phyloP scores from a whole-genome alignment of 192 early-diverging fungal species.

The Mortierella hygrophila region DNA sequence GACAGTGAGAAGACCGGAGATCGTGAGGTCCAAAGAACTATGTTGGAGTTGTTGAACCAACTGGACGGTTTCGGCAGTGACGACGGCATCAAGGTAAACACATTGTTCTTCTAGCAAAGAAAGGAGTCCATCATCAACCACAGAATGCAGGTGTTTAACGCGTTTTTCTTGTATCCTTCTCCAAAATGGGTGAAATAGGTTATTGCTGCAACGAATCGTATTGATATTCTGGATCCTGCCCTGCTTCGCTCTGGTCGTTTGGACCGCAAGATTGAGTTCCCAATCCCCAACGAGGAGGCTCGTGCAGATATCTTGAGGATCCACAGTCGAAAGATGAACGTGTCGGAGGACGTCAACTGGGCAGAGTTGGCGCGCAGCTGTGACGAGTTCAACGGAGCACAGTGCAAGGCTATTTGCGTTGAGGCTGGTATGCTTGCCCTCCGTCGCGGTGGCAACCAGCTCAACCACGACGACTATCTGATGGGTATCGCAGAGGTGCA shows the following conservation, averaged over 20 bases:
- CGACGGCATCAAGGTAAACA: constrained; percentile 92
- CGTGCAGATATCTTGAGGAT: constrained; percentile 97
- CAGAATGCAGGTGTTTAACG: no score
- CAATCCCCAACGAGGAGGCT: constrained; percentile 92
- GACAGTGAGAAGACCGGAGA: constrained; percentile 98
- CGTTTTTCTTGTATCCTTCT: no score
- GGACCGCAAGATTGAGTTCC: constrained; percentile 96
- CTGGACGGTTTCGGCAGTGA: constrained; percentile 97
- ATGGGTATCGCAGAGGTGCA: constrained; percentile 96
- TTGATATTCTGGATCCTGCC: constrained; percentile 93
- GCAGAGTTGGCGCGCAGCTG: constrained; percentile 95
- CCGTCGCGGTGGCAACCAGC: constrained; percentile 86
- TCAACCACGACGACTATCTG: constrained; percentile 98
- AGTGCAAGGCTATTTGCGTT: constrained; percentile 99
- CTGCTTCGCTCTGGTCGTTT: constrained; percentile 89
- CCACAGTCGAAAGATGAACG: constrained; percentile 98
- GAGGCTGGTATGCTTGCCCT: constrained; percentile 99
- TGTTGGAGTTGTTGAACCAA: constrained; percentile 99
- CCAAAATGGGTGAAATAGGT: constrained; percentile 63
- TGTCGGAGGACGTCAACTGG: constrained; percentile 94
- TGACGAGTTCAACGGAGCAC: constrained; percentile 99
- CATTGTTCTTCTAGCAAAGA: not conserved
- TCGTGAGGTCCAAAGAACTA: constrained; percentile 98
- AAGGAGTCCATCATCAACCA: no score
- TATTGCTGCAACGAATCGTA: constrained; percentile 98